Evolutionary conservation across 2,329 filamentous ascomycete genomes (phyloP).

Genomic region (Alternaria brassicicola): DNA sequence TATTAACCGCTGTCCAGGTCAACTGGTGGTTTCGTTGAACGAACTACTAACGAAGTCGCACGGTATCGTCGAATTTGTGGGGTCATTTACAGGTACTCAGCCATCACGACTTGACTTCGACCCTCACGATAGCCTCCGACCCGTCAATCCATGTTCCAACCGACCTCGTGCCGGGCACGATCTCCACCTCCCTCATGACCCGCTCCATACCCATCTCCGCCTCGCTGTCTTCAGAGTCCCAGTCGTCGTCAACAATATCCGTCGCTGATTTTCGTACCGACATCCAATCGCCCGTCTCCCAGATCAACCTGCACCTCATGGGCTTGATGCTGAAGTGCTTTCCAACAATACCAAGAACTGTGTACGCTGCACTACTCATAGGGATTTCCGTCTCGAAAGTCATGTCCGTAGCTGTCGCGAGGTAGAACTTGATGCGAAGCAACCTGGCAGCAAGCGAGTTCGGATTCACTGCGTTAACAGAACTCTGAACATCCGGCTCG

Average conservation of each 20-base stretch:
- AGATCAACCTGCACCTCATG: slow-evolving; percentile 70
- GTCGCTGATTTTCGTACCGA: slow-evolving; percentile 67
- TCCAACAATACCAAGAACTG: slow-evolving; percentile 77
- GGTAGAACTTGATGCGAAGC: slow-evolving; percentile 64
- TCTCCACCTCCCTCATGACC: slow-evolving; percentile 78
- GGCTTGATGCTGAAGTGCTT: slow-evolving; percentile 71
- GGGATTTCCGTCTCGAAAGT: slow-evolving; percentile 63
- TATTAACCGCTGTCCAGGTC: slow-evolving; percentile 49
- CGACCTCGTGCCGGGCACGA: slow-evolving; percentile 78
- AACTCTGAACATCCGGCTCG: slow-evolving; percentile 66
- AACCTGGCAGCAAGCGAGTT: slow-evolving; percentile 83
- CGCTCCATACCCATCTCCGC: slow-evolving; percentile 69
- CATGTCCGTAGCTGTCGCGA: slow-evolving; percentile 15
- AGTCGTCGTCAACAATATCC: slow-evolving; percentile 61
- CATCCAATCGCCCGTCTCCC: slow-evolving; percentile 93
- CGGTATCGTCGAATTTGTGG: not conserved
- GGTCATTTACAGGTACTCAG: not conserved
- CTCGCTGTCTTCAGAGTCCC: slow-evolving; percentile 51
- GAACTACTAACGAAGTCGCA: not conserved
- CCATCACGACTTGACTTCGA: slow-evolving; percentile 59
- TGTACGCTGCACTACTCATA: slow-evolving; percentile 78
- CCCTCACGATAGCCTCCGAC: slow-evolving; percentile 70
- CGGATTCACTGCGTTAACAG: slow-evolving; percentile 63
- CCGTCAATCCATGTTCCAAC: slow-evolving; percentile 85
- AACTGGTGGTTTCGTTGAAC: slow-evolving; percentile 82